These are phyloP conservation scores for Tricholoma sp. DNA, from an alignment of 768 basidiomycete species.

Conservation along the genomic window DNA sequence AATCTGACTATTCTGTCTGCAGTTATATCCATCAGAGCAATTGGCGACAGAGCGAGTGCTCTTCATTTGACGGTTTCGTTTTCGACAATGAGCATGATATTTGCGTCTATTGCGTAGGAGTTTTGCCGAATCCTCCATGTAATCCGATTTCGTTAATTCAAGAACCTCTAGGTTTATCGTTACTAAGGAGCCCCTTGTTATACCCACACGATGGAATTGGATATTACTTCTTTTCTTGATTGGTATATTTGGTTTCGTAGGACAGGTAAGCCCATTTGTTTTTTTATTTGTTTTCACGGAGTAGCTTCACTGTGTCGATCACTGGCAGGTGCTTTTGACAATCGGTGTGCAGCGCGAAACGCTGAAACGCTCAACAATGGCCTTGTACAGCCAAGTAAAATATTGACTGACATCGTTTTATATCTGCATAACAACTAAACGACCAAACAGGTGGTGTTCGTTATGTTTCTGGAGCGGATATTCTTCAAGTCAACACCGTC, in stretches of 20 bases:
- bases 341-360: constrained; percentile 7
- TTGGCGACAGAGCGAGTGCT: constrained; percentile 70
- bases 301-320: background rate
- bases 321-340: constrained; percentile 2
- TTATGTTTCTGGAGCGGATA: constrained; percentile 56
- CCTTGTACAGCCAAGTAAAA: constrained; percentile 5
- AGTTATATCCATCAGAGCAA: constrained; percentile 49
- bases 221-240: constrained; percentile 39
- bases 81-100: constrained; percentile 26
- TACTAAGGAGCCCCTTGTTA: constrained; percentile 31
- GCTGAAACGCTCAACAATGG: constrained; percentile 7
- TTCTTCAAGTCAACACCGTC: constrained; percentile 62
- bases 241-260: constrained; percentile 44
- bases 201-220: constrained; percentile 41
- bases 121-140: background rate
- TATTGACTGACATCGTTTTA: background rate
- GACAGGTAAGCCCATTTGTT: constrained; percentile 29
- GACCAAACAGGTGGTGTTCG: constrained; percentile 54
- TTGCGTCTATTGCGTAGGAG: background rate
- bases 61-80: constrained; percentile 45
- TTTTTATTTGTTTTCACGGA: background rate
- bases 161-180: constrained; percentile 34
- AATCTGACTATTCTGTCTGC: background rate
- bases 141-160: background rate
- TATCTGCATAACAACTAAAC: background rate